These are phyloP conservation scores for Phytopythium montanum DNA, from an alignment of 352 stramenopile genomes.

Conservation along the genomic window DNA sequence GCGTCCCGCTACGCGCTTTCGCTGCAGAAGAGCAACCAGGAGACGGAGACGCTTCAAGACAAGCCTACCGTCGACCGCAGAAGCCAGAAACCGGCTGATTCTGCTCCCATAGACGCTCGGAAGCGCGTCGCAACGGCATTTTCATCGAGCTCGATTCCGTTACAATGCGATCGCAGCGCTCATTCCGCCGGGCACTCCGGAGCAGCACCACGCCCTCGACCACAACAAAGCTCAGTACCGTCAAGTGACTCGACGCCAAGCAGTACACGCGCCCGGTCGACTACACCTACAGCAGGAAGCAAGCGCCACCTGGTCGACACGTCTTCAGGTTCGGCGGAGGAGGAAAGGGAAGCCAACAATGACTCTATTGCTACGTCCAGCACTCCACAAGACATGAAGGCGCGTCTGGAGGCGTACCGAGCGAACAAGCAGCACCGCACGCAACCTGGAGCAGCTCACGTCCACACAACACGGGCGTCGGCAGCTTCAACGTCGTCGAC, in stretches of 20 bases:
- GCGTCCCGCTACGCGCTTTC: slow-evolving; percentile 55
- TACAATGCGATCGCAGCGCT: too few species aligned
- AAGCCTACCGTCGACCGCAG: too few species aligned
- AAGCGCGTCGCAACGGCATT: neutral
- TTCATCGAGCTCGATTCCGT: neutral
- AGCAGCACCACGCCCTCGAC: neutral
- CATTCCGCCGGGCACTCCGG: too few species aligned
- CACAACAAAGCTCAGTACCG: slow-evolving; percentile 5
- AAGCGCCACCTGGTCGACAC: slow-evolving; percentile 7
- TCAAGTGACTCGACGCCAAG: neutral
- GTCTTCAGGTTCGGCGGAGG: neutral
- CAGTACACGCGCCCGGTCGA: neutral
- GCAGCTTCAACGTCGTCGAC: too few species aligned
- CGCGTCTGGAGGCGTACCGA: slow-evolving; percentile 38
- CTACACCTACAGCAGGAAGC: neutral
- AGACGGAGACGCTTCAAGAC: neutral
- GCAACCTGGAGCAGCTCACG: neutral
- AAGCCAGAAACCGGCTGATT: neutral
- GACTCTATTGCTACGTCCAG: neutral
- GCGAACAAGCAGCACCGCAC: slow-evolving; percentile 28
- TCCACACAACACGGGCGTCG: neutral
- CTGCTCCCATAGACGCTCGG: neutral
- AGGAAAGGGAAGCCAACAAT: neutral
- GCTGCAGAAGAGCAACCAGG: slow-evolving; percentile 39
- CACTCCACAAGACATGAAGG: slow-evolving; percentile 21